Evolutionary conservation across 2,329 filamentous ascomycete species (phyloP).

Genomic region (Didymella sp.): DNA sequence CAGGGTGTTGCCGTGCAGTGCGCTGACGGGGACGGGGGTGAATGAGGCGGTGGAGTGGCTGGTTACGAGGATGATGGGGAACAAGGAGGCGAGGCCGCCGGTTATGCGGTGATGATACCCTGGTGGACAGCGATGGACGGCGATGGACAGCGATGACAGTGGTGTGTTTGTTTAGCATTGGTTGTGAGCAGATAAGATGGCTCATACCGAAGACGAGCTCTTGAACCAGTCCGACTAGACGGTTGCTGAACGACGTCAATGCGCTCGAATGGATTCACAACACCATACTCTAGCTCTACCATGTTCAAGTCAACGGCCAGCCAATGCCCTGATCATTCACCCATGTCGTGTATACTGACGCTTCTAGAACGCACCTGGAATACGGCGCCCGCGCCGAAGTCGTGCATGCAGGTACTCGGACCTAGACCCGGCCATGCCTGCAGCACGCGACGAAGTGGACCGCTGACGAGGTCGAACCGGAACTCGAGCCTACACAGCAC

Average conservation of each 20-base stretch:
- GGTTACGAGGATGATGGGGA: conserved; percentile 90
- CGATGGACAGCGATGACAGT: too few relatives aligned
- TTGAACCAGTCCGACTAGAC: too few relatives aligned
- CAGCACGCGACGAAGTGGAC: conserved; percentile 3
- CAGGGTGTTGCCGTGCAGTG: conserved; percentile 87
- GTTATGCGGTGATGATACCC: conserved; percentile 75
- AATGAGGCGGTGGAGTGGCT: conserved; percentile 98
- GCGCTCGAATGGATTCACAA: too few relatives aligned
- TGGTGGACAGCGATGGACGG: not conserved
- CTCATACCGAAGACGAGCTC: too few relatives aligned
- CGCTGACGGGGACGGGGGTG: conserved; percentile 83
- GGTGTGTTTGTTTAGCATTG: too few relatives aligned
- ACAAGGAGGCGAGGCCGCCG: conserved; percentile 89
- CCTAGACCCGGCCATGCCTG: conserved; percentile 4
- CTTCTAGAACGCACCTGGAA: conserved; percentile 11
- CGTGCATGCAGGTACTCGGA: conserved; percentile 12
- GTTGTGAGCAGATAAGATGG: too few relatives aligned
- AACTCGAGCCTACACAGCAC: not conserved
- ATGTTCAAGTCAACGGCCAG: too few relatives aligned
- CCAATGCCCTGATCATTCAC: too few relatives aligned
- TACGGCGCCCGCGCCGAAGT: conserved; percentile 1
- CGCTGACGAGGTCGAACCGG: conserved; percentile 4
- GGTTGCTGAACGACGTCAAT: too few relatives aligned
- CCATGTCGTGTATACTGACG: not conserved
- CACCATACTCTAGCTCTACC: too few relatives aligned